A percentile compares a stretch with the other conserved stretches of the same genome.
These are phyloP conservation scores for Podaxis rugospora DNA, from an alignment of 768 basidiomycete genomes.

Conservation along the genomic window DNA sequence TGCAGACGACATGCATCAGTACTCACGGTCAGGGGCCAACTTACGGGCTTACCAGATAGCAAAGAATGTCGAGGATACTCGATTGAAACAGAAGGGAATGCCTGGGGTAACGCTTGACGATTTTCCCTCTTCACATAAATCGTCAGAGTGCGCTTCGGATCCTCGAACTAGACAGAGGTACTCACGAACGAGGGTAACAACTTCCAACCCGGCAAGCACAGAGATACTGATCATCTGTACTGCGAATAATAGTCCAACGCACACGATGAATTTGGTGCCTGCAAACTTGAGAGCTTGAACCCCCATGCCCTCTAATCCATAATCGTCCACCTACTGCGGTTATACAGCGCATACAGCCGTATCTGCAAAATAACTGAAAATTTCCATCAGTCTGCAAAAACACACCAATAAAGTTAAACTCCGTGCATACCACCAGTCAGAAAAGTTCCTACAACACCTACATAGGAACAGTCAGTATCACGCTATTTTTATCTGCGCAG, in stretches of 20 bases:
- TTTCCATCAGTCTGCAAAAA: neutral
- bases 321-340: neutral
- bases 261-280: neutral
- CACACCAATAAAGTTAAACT: neutral
- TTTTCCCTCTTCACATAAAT: neutral
- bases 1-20: neutral
- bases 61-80: neutral
- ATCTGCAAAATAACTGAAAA: constrained; percentile 1
- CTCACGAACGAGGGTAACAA: neutral
- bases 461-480: neutral
- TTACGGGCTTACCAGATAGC: neutral
- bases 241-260: neutral
- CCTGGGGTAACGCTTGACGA: neutral
- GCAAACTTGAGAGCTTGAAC: neutral
- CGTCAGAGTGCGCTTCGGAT: neutral
- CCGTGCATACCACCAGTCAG: neutral
- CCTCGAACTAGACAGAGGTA: neutral
- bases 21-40: neutral
- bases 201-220: neutral
- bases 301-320: neutral
- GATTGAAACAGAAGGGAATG: constrained; percentile 1
- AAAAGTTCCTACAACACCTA: constrained; percentile 1
- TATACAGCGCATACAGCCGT: neutral
- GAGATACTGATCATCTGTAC: neutral
- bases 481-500: neutral